Evolutionary conservation across 495 filamentous ascomycete genomes (phyloP).

Genomic region (Ascobolus immersus): DNA sequence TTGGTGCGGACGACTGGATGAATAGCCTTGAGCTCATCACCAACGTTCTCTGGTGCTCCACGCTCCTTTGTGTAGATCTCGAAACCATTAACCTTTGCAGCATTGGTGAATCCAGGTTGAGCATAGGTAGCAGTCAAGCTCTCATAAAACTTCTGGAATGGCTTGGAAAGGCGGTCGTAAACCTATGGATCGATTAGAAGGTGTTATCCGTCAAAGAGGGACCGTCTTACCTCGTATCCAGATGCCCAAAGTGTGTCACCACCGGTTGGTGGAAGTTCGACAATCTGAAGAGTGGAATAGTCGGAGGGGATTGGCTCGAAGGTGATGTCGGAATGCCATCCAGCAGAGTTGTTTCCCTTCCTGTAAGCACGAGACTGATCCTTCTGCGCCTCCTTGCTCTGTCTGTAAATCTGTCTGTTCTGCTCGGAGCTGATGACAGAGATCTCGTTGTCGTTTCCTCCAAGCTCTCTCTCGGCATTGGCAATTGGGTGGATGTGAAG

Average conservation of each 20-base stretch:
- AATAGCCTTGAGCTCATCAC: constrained; percentile 31
- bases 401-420: constrained; percentile 29
- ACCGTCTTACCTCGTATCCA: constrained; percentile 16
- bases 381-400: too few species aligned
- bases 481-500: constrained; percentile 49
- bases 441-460: constrained; percentile 41
- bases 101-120: constrained; percentile 31
- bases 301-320: constrained; percentile 42
- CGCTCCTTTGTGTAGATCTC: constrained; percentile 28
- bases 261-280: constrained; percentile 36
- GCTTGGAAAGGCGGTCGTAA: constrained; percentile 43
- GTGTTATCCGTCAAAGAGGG: constrained; percentile 20
- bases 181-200: constrained; percentile 47
- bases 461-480: constrained; percentile 32
- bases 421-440: constrained; percentile 40
- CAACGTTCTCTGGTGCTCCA: constrained; percentile 44
- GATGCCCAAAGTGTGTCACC: constrained; percentile 32
- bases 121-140: constrained; percentile 38
- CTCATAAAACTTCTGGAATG: constrained; percentile 42
- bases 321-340: constrained; percentile 43
- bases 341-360: constrained; percentile 30
- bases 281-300: constrained; percentile 34
- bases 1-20: constrained; percentile 55
- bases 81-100: constrained; percentile 30
- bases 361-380: constrained; percentile 13